These are phyloP conservation scores for Aspergillus texensis DNA, from an alignment of 2,329 filamentous ascomycete genomes.

Conservation along the genomic window DNA sequence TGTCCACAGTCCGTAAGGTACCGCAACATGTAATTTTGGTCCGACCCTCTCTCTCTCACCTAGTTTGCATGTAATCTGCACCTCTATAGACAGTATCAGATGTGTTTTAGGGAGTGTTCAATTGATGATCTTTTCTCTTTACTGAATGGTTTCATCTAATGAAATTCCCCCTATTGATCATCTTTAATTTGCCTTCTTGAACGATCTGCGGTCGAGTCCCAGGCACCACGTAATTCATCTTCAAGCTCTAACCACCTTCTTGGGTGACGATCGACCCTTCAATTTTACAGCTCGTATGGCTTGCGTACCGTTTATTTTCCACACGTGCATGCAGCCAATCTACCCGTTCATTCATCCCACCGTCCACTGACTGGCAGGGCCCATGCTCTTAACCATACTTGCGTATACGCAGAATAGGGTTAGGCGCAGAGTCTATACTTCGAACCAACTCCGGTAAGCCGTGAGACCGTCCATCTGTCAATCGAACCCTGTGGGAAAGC, in stretches of 20 bases:
- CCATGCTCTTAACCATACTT: neutral
- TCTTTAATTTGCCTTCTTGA: constrained; percentile 2
- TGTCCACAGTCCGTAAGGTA: neutral
- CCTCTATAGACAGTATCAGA: neutral
- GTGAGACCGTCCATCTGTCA: neutral
- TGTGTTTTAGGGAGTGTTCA: neutral
- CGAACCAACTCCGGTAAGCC: neutral
- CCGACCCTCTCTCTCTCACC: too few species aligned
- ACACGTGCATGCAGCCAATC: neutral
- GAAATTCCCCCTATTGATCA: neutral
- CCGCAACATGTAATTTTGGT: neutral
- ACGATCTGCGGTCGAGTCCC: constrained; percentile 2
- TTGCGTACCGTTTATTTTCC: neutral
- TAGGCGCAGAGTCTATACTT: neutral
- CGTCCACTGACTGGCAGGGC: neutral
- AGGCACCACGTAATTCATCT: constrained; percentile 5
- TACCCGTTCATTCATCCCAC: neutral
- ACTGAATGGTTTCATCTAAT: neutral
- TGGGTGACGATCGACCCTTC: constrained; percentile 4
- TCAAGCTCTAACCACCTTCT: constrained; percentile 1
- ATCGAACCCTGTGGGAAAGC: neutral
- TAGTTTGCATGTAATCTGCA: neutral
- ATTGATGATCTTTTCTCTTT: neutral
- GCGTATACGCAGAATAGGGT: neutral
- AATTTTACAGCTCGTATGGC: constrained; percentile 2